These are phyloP conservation scores for Monilinia vaccinii-corymbosi DNA, from an alignment of 2,329 filamentous ascomycete genomes.

Conservation along the genomic window DNA sequence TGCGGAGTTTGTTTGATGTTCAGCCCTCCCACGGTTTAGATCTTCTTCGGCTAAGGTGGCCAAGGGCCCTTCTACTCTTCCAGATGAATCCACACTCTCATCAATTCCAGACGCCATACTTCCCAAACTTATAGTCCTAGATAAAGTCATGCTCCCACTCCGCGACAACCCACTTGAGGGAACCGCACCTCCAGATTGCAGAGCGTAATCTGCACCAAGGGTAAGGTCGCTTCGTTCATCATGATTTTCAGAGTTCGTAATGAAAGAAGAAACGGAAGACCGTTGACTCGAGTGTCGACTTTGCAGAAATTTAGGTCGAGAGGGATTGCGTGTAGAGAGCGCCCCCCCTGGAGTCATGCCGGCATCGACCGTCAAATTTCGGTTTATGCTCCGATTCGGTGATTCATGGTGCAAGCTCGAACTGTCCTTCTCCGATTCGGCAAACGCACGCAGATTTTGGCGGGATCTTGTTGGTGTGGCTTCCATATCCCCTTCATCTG, in stretches of 20 bases:
- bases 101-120: constrained; percentile 75
- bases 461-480: constrained; percentile 21
- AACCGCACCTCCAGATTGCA: constrained; percentile 71
- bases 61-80: constrained; percentile 38
- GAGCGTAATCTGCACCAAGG: constrained; percentile 67
- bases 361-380: constrained; percentile 31
- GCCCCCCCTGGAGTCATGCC: constrained; percentile 40
- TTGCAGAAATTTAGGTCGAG: constrained; percentile 47
- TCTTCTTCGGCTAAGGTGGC: constrained; percentile 53
- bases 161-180: constrained; percentile 45
- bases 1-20: constrained; percentile 33
- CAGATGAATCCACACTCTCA: constrained; percentile 33
- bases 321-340: constrained; percentile 32
- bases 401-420: constrained; percentile 28
- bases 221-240: constrained; percentile 59
- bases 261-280: constrained; percentile 51
- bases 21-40: constrained; percentile 36
- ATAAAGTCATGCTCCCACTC: constrained; percentile 47
- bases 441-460: constrained; percentile 7
- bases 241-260: constrained; percentile 43
- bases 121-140: constrained; percentile 74
- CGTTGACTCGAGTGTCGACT: constrained; percentile 46
- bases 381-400: constrained; percentile 30
- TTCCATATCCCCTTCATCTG: constrained; percentile 20
- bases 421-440: constrained; percentile 17